phyloP scores from a whole-genome alignment of 1,139 yeast species.

The Sugiyamaella grinbergsii region DNA sequence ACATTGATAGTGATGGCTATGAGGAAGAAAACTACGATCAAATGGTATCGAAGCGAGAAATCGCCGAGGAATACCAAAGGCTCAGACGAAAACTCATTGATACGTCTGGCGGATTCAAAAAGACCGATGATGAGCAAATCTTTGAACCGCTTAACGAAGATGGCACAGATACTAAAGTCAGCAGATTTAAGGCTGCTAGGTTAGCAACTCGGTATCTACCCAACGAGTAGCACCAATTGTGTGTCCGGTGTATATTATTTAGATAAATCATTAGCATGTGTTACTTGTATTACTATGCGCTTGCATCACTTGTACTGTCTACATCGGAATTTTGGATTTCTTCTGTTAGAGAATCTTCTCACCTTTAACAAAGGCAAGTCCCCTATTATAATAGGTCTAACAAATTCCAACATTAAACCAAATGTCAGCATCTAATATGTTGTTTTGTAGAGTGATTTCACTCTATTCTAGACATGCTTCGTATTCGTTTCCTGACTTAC shows the following conservation, averaged over 20 bases:
- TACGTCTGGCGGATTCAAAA: conserved; percentile 52
- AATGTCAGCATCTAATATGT: conserved; percentile 4
- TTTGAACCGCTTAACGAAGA: conserved; percentile 71
- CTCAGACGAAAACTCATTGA: conserved; percentile 57
- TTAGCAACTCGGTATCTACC: conserved; percentile 8
- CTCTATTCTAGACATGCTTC: neutral
- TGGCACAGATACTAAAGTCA: conserved; percentile 59
- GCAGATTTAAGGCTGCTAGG: conserved; percentile 21
- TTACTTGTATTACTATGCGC: too few relatives aligned
- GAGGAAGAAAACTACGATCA: conserved; percentile 31
- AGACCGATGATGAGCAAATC: conserved; percentile 55
- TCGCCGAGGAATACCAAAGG: conserved; percentile 59
- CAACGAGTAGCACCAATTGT: neutral
- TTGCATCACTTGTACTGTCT: neutral
- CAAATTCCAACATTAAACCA: neutral
- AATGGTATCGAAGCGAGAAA: conserved; percentile 38
- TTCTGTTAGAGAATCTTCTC: neutral
- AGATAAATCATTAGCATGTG: neutral
- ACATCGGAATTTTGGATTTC: neutral
- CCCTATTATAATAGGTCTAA: neutral
- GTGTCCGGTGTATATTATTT: neutral
- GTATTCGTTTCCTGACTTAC: conserved; percentile 7
- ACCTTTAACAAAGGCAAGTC: neutral
- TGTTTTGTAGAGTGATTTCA: neutral
- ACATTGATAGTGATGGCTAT: conserved; percentile 28